Conservation (phyloP, 2,329 filamentous ascomycete species). For the Cyclaneusma minus region DNA sequence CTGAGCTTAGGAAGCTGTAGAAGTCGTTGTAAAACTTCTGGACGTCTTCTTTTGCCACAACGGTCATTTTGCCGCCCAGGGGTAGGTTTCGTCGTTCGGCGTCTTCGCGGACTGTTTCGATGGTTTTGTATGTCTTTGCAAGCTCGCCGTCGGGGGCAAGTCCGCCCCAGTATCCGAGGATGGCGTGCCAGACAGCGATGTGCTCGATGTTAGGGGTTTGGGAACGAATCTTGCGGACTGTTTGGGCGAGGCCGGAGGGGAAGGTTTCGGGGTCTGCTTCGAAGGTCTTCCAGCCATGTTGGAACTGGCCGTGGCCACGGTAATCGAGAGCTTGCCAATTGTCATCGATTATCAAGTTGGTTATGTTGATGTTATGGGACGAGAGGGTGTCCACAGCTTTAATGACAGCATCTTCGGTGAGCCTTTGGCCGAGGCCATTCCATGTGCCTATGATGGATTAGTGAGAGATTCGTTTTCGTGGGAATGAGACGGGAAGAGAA, state of each 20-base stretch:
- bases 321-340: slow-evolving; percentile 76
- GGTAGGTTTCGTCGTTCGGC: slow-evolving; percentile 29
- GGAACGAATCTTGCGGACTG: slow-evolving; percentile 52
- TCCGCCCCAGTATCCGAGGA: slow-evolving; percentile 82
- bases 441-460: slow-evolving; percentile 47
- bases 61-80: slow-evolving; percentile 49
- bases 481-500: background rate
- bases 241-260: slow-evolving; percentile 60
- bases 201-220: slow-evolving; percentile 61
- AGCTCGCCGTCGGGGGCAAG: slow-evolving; percentile 62
- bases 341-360: slow-evolving; percentile 87
- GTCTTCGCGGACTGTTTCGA: slow-evolving; percentile 36
- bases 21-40: slow-evolving; percentile 76
- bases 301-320: slow-evolving; percentile 32
- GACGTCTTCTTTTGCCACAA: slow-evolving; percentile 62
- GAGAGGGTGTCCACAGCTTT: slow-evolving; percentile 58
- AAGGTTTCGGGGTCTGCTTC: slow-evolving; percentile 73
- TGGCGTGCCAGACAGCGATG: slow-evolving; percentile 87
- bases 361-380: slow-evolving; percentile 58
- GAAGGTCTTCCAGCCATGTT: slow-evolving; percentile 62
- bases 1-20: slow-evolving; percentile 61
- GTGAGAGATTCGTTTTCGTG: too few species aligned
- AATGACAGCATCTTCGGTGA: slow-evolving; percentile 70
- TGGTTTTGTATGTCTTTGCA: slow-evolving; percentile 63
- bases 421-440: slow-evolving; percentile 75